phyloP scores from a whole-genome alignment of 176 grass and related monocot genomes.

The Triticum monococcum region DNA sequence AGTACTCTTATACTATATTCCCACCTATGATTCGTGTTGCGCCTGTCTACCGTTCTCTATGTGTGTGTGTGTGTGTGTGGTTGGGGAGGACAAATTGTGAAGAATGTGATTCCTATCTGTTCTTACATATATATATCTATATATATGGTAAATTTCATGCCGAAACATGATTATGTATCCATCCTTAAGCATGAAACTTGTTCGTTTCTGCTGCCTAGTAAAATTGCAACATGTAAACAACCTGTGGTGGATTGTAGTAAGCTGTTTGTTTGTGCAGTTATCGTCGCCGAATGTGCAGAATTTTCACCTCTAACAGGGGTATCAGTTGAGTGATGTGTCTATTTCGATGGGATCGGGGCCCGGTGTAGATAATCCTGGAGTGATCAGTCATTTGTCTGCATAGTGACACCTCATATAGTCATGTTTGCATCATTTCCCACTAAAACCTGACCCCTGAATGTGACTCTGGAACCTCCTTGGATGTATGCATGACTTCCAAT shows the following conservation, averaged over 20 bases:
- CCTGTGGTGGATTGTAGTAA: background rate
- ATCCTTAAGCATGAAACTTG: background rate
- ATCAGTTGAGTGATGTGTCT: constrained; percentile 3
- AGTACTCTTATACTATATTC: constrained; percentile 1
- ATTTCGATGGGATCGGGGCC: background rate
- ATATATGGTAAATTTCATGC: background rate
- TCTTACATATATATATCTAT: background rate
- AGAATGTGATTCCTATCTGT: constrained; percentile 3
- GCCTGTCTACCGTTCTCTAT: constrained; percentile 24
- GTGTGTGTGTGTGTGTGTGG: background rate
- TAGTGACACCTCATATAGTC: background rate
- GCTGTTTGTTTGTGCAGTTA: background rate
- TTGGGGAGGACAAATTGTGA: constrained; percentile 17
- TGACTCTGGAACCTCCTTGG: background rate
- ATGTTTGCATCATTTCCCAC: background rate
- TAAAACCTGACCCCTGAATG: background rate
- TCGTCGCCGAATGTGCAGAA: background rate
- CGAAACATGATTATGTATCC: background rate
- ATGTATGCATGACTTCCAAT: background rate
- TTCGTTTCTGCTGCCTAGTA: background rate
- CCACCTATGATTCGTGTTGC: constrained; percentile 6
- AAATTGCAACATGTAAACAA: background rate
- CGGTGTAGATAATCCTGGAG: background rate
- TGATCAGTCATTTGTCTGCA: background rate
- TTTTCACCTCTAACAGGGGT: background rate